phyloP scores from a whole-genome alignment of 2,329 filamentous ascomycete genomes.

The Aspergillus viridinutans region DNA sequence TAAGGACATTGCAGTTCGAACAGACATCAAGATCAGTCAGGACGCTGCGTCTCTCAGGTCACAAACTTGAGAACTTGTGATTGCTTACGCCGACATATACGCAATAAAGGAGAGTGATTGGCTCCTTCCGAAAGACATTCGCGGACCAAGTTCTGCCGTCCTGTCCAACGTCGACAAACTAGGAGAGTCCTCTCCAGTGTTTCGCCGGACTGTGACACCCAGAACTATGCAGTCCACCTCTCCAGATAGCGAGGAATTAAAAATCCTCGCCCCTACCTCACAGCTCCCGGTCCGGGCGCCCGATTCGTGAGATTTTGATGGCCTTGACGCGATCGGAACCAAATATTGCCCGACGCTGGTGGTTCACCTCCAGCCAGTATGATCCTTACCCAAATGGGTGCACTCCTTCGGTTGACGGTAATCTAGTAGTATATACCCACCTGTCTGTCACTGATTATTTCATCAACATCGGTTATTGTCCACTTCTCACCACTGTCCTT shows the following conservation, averaged over 20 bases:
- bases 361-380: neutral
- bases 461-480: neutral
- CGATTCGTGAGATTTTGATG: neutral
- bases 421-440: neutral
- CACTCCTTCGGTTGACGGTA: neutral
- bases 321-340: neutral
- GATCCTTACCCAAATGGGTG: neutral
- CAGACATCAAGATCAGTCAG: constrained; percentile 27
- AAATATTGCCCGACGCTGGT: neutral
- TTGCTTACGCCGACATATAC: neutral
- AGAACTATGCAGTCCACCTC: neutral
- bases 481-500: neutral
- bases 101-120: neutral
- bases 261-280: neutral
- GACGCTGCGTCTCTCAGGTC: constrained; percentile 16
- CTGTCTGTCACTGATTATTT: neutral
- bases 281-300: too few species aligned
- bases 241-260: neutral
- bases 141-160: neutral
- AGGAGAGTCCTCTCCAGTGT: neutral
- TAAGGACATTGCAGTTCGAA: constrained; percentile 26
- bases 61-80: neutral
- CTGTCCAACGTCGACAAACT: neutral
- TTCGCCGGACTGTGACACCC: neutral
- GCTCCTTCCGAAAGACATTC: neutral